phyloP scores from a whole-genome alignment of 2,329 filamentous ascomycete species.

The Pezicula rhizophila region DNA sequence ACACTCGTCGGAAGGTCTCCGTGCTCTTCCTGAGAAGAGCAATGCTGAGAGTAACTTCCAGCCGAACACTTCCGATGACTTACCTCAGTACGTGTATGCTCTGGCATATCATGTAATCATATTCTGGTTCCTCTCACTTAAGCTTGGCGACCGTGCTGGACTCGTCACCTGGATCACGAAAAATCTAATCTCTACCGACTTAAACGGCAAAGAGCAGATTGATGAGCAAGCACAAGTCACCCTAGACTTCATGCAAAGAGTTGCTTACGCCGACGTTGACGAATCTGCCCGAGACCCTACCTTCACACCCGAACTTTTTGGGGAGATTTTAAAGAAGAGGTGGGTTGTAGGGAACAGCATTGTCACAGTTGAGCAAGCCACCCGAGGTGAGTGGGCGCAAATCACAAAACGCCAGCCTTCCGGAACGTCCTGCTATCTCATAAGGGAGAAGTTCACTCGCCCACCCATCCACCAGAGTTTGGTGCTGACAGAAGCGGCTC shows the following conservation, averaged over 20 bases:
- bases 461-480: slow-evolving; percentile 51
- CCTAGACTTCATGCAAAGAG: slow-evolving; percentile 89
- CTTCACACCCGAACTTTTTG: slow-evolving; percentile 61
- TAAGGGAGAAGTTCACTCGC: slow-evolving; percentile 54
- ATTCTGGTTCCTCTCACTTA: slow-evolving; percentile 93
- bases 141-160: slow-evolving; percentile 73
- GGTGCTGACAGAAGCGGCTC: slow-evolving; percentile 40
- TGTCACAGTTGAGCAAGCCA: slow-evolving; percentile 67
- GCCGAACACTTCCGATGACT: slow-evolving; percentile 55
- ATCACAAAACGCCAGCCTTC: slow-evolving; percentile 67
- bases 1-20: slow-evolving; percentile 9
- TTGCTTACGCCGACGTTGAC: slow-evolving; percentile 78
- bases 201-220: slow-evolving; percentile 64
- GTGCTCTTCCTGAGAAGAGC: slow-evolving; percentile 36
- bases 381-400: slow-evolving; percentile 59
- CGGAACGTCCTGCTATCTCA: slow-evolving; percentile 46
- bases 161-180: slow-evolving; percentile 88
- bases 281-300: slow-evolving; percentile 62
- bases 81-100: slow-evolving; percentile 90
- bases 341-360: slow-evolving; percentile 72
- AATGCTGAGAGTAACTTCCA: slow-evolving; percentile 33
- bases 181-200: slow-evolving; percentile 72
- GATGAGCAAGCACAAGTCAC: slow-evolving; percentile 94
- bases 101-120: slow-evolving; percentile 92
- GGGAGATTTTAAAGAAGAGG: slow-evolving; percentile 58